phyloP scores from a whole-genome alignment of 208 protist genomes.

The Crithidia sp. region DNA sequence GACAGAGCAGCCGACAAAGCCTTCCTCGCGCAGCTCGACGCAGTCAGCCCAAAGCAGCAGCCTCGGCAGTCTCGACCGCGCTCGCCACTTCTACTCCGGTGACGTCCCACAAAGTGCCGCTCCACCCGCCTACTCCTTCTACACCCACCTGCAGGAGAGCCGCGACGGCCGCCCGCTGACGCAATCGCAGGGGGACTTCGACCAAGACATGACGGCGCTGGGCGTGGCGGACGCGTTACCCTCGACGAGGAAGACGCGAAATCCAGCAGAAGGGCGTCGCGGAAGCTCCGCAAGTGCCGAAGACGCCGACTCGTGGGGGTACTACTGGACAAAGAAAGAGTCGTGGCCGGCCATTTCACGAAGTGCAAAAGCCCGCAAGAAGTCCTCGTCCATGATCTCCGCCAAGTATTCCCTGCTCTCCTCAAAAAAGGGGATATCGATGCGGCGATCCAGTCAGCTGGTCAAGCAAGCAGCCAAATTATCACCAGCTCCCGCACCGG shows the following conservation, averaged over 20 bases:
- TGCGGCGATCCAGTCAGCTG: background rate
- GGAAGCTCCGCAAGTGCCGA: background rate
- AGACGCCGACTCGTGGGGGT: conserved; percentile 6
- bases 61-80: conserved; percentile 2
- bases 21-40: background rate
- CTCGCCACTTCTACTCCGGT: background rate
- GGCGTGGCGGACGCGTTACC: conserved; percentile 3
- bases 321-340: conserved; percentile 12
- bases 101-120: background rate
- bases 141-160: conserved; percentile 9
- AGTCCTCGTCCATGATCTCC: conserved; percentile 12
- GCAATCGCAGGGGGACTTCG: background rate
- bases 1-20: background rate
- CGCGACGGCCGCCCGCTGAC: background rate
- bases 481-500: too few relatives aligned
- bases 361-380: background rate
- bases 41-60: conserved; percentile 1
- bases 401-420: conserved; percentile 8
- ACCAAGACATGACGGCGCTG: conserved; percentile 6
- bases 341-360: background rate
- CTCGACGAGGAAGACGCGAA: too few relatives aligned
- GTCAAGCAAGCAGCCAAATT: too few relatives aligned
- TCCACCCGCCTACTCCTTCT: conserved; percentile 11
- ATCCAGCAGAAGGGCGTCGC: background rate
- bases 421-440: background rate